Evolutionary conservation across 345 rosid species (phyloP).

Genomic region (Draba incana): DNA sequence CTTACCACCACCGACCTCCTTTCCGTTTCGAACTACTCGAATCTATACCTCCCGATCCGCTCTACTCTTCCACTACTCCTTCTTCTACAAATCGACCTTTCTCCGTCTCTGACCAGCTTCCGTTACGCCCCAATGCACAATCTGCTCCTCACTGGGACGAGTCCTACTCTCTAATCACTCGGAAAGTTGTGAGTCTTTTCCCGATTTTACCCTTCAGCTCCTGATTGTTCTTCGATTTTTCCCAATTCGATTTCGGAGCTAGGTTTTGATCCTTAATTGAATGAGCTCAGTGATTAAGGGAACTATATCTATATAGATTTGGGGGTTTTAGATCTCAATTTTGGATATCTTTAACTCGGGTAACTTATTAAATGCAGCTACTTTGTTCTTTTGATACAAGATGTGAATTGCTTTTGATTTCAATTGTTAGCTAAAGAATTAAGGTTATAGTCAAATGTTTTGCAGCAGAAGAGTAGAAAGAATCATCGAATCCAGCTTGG

Average conservation of each 20-base stretch:
- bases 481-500: constrained; percentile 42
- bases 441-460: background rate
- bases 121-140: constrained; percentile 22
- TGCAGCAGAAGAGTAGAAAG: constrained; percentile 52
- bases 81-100: constrained; percentile 31
- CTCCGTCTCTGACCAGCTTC: constrained; percentile 29
- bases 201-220: too few relatives aligned
- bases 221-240: background rate
- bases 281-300: constrained; percentile 23
- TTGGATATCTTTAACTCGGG: background rate
- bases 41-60: constrained; percentile 40
- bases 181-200: constrained; percentile 43
- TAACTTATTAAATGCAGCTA: constrained; percentile 8
- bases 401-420: too few relatives aligned
- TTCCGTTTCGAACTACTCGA: constrained; percentile 49
- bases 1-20: constrained; percentile 44
- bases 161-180: constrained; percentile 46
- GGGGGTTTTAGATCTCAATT: constrained; percentile 9
- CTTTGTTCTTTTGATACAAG: background rate
- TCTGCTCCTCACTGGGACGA: constrained; percentile 36
- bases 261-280: constrained; percentile 26
- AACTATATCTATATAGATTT: background rate
- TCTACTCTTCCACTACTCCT: constrained; percentile 31
- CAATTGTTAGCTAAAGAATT: too few relatives aligned
- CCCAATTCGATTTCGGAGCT: background rate